phyloP scores from a whole-genome alignment of 2,329 filamentous ascomycete species.

The Torrubiellomyces zombiae region DNA sequence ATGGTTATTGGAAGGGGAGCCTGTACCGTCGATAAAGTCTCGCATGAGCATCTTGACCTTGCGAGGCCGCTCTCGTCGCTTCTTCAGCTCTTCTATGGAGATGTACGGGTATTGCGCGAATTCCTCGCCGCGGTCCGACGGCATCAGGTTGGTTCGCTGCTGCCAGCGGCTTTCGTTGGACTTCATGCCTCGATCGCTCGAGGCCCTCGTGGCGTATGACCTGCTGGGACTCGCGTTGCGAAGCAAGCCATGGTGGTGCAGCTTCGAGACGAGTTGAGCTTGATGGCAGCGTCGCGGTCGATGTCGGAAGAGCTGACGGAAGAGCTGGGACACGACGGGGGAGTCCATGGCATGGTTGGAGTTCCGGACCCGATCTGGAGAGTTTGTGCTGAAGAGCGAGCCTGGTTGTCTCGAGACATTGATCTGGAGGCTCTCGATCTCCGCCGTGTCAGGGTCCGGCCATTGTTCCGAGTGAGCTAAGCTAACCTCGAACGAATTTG shows the following conservation, averaged over 20 bases:
- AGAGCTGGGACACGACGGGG: slow-evolving; percentile 58
- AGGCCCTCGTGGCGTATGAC: slow-evolving; percentile 13
- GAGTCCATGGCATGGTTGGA: slow-evolving; percentile 64
- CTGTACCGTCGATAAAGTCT: slow-evolving; percentile 84
- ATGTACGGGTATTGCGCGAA: slow-evolving; percentile 71
- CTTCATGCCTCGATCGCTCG: slow-evolving; percentile 23
- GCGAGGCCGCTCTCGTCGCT: slow-evolving; percentile 57
- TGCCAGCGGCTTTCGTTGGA: slow-evolving; percentile 64
- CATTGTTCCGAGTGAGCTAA: too few relatives aligned
- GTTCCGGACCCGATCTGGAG: too few relatives aligned
- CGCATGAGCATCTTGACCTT: slow-evolving; percentile 93
- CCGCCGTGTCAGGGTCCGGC: too few relatives aligned
- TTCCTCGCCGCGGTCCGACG: slow-evolving; percentile 62
- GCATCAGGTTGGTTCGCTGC: slow-evolving; percentile 60
- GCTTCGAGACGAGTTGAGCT: slow-evolving; percentile 3
- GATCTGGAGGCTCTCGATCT: too few relatives aligned
- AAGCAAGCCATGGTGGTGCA: slow-evolving; percentile 5
- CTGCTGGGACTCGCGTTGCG: slow-evolving; percentile 7
- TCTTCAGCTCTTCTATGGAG: slow-evolving; percentile 62
- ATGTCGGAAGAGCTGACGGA: slow-evolving; percentile 72
- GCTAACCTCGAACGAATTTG: too few relatives aligned
- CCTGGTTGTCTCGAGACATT: too few relatives aligned
- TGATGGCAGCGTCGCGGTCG: slow-evolving; percentile 17
- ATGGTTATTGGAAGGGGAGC: not conserved
- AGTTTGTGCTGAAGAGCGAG: not conserved